Evolutionary conservation across 208 protist species (phyloP).

Genomic region (Zelonia costaricensis): DNA sequence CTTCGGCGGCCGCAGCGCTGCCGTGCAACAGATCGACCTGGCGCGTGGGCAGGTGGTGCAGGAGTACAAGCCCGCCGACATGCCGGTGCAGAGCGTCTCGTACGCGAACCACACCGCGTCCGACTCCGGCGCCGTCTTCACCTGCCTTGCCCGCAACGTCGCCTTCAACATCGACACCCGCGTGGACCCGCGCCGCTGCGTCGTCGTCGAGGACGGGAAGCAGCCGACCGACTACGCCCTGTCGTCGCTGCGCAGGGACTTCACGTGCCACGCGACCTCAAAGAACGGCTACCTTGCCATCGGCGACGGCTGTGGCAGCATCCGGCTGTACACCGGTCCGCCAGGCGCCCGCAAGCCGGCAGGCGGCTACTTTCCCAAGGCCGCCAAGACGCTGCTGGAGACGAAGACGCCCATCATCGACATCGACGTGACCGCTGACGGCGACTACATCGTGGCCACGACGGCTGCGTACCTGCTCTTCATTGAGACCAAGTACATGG

Average conservation of each 20-base stretch:
- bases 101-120: slow-evolving; percentile 51
- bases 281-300: slow-evolving; percentile 53
- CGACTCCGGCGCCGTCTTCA: slow-evolving; percentile 39
- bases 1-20: slow-evolving; percentile 34
- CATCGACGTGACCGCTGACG: slow-evolving; percentile 64
- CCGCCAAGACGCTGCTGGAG: slow-evolving; percentile 61
- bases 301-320: slow-evolving; percentile 47
- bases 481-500: slow-evolving; percentile 52
- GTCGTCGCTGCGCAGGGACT: slow-evolving; percentile 22
- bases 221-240: slow-evolving; percentile 40
- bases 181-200: slow-evolving; percentile 44
- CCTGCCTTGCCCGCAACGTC: slow-evolving; percentile 47
- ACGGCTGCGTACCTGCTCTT: slow-evolving; percentile 36
- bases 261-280: slow-evolving; percentile 70
- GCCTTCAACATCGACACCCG: slow-evolving; percentile 76
- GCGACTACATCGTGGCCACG: slow-evolving; percentile 61
- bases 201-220: slow-evolving; percentile 46
- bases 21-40: slow-evolving; percentile 50
- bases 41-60: slow-evolving; percentile 48
- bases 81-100: slow-evolving; percentile 28
- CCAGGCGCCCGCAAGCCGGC: slow-evolving; percentile 44
- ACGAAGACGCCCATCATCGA: slow-evolving; percentile 50
- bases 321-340: slow-evolving; percentile 67
- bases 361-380: slow-evolving; percentile 52
- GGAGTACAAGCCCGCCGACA: slow-evolving; percentile 37